A percentile compares a stretch with the other conserved stretches of the same genome.
Conservation (phyloP, 768 basidiomycete genomes). For the Tulasnella calospora region DNA sequence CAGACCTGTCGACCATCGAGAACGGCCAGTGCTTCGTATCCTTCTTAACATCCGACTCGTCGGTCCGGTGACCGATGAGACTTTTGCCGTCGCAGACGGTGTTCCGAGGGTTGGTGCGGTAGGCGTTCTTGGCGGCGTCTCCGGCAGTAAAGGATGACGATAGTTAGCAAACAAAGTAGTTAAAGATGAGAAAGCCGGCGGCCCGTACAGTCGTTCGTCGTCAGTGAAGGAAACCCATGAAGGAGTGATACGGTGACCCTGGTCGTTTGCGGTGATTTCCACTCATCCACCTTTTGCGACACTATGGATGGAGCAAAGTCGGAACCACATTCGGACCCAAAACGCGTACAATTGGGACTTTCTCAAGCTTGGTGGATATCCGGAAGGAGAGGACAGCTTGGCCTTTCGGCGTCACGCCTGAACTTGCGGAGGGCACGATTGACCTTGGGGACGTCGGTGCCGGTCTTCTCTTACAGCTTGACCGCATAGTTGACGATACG, state of each 20-base stretch:
- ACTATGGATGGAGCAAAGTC: constrained; percentile 40
- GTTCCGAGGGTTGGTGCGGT: constrained; percentile 84
- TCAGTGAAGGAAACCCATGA: no score
- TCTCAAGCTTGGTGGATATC: no score
- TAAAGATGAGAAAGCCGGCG: no score
- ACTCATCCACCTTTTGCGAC: constrained; percentile 79
- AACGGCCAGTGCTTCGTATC: constrained; percentile 90
- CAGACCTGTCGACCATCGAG: constrained; percentile 67
- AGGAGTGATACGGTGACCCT: no score
- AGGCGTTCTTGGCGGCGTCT: constrained; percentile 94
- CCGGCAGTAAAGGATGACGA: constrained; percentile 52
- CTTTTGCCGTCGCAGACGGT: constrained; percentile 97
- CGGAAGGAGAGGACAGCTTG: no score
- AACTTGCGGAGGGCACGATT: no score
- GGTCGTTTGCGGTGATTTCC: no score
- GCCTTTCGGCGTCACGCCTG: no score
- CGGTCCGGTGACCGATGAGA: constrained; percentile 80
- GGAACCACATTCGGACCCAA: constrained; percentile 5
- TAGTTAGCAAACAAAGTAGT: constrained; percentile 33
- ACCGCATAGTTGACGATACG: no score
- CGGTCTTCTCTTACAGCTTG: no score
- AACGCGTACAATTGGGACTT: constrained; percentile 35
- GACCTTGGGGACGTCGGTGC: no score
- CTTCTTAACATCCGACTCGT: constrained; percentile 72
- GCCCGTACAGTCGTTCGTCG: no score